A percentile compares a stretch with the other conserved stretches of the same genome.
Evolutionary conservation across 192 early-diverging fungal species (phyloP).

Genomic region (Mycoemilia scoparia): DNA sequence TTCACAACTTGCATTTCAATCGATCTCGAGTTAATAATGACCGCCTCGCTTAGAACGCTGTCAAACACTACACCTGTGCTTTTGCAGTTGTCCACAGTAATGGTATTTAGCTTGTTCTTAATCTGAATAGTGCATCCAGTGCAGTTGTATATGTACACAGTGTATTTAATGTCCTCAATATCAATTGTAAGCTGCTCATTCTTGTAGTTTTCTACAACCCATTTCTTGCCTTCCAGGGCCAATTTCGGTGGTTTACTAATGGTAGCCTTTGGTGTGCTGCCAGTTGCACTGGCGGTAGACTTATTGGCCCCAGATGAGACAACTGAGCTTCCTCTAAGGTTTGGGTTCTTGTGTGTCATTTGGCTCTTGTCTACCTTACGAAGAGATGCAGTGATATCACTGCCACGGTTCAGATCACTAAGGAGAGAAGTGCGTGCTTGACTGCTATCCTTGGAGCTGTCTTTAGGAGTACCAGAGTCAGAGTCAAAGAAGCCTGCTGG

Average conservation of each 20-base stretch:
- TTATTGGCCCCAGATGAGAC: slow-evolving; percentile 20
- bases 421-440: slow-evolving; percentile 42
- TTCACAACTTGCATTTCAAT: slow-evolving; percentile 73
- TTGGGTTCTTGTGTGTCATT: slow-evolving; percentile 99
- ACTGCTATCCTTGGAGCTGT: too few species aligned
- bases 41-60: slow-evolving; percentile 63
- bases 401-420: slow-evolving; percentile 70
- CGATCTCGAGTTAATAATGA: slow-evolving; percentile 81
- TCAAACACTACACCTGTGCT: slow-evolving; percentile 77
- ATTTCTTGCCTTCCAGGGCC: slow-evolving; percentile 76
- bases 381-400: slow-evolving; percentile 51
- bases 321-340: slow-evolving; percentile 43
- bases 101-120: slow-evolving; percentile 80
- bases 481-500: slow-evolving; percentile 8
- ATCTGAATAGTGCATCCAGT: slow-evolving; percentile 75
- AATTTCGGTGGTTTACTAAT: slow-evolving; percentile 51
- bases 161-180: slow-evolving; percentile 62
- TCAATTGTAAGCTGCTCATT: slow-evolving; percentile 58
- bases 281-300: not conserved
- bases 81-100: slow-evolving; percentile 73
- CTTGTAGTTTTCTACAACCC: slow-evolving; percentile 80
- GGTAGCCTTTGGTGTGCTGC: not conserved
- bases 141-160: slow-evolving; percentile 90
- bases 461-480: slow-evolving; percentile 1
- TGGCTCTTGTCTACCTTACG: slow-evolving; percentile 86